Evolutionary conservation across 139 green algal genomes (phyloP), one percentile per base, ranked within the genome.

Genomic region (Mesotaenium endlicherianum): DNA sequence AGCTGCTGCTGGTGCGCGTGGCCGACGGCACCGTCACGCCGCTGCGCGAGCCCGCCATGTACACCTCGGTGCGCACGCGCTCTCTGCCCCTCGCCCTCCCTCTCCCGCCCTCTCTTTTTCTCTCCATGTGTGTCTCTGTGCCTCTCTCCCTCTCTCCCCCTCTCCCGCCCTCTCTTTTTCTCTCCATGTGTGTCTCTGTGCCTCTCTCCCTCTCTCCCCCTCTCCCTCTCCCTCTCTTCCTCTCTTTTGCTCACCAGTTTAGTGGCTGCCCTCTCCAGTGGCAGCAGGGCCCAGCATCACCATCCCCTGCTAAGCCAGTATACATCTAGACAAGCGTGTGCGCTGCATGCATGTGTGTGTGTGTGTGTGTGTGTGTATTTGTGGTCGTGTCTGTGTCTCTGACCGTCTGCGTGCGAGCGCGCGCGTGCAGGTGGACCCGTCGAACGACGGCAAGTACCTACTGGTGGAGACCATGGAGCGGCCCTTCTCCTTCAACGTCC

Each of bases 401-500:
- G 47, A 26, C 8, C 11, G 47, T 57, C 8, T 57, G 47, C 11
- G 47, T 57, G 47, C 11, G 47, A n/a, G n/a, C n/a, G n/a, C n/a
- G 38, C 5, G 8, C 93, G 95, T 92, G 69, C 89, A 88, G 44
- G 75, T 94, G 30, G 87, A 92, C 17, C 88, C 93, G n/a, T 97
- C 93, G 0, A 94, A 96, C 20, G 93, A 98, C 85, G 93, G 89
- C 55, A 80, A 89, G 41, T 98, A 89, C 86, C 68, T 98, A 38
- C 85, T 98, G 30, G 91, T 97, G 0, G 87, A 36, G 38, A 97
- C 90, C 91, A 83, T 99, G 59, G 88, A 97, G 86, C 87, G 88
- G 44, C 97, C 97, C 38, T 99, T 94, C 89, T 97, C 92, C 11
- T 97, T 94, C 88, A 81, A 79, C 14, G 89, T 86, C 16, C 80